Base-by-base conservation (phyloP, 148 eudicot genomes). In the Pouteria glomerata region DNA sequence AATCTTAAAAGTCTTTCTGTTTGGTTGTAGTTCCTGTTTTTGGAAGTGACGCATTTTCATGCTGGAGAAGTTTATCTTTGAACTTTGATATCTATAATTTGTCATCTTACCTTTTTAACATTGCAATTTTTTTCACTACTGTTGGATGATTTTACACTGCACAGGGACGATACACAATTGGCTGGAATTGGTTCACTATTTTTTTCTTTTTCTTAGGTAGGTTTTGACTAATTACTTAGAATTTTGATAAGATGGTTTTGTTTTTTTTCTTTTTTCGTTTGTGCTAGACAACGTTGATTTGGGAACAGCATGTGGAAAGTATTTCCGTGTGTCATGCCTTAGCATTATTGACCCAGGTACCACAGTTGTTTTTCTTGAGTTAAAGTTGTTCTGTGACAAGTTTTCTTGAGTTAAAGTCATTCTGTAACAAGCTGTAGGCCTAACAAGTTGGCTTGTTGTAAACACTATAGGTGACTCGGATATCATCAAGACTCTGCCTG, bases 281-380 rank as follows among this genome's bases (percentile, higher is more conserved):
- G 11, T 35, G 5, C 18, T 41, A 85, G 89, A 85, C 78, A 85
- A 86, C 66, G 87, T 86, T 59, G 89, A 86, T 74, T 61, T 86
- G 57, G 89, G 89, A 68, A 85, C 88, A 30, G 86, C 86, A 2
- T 85, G 88, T 45, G 88, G 88, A 4, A 85, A 82, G 78, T 85
- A 82, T 52, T 85, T 78, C 83, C 83, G 89, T 21, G 89, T 85
- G 57, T 85, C 86, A 45, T 85, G 89, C 84, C 89, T 85, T 33
- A 85, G 89, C 83, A 81, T 85, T 31, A 61, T 85, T 27, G 89
- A 83, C 61, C 84, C 85, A 60, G 86, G 89, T 82, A 68, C 18
- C 13, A 30, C 26, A 26, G 23, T 65, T 23, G 27, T n/a, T 31
- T 63, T 42, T 41, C 57, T 27, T 53, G 23, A 27, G 12, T 24